These are phyloP conservation scores for Globisporangium sylvaticum DNA, from an alignment of 352 stramenopile genomes.

Conservation along the genomic window DNA sequence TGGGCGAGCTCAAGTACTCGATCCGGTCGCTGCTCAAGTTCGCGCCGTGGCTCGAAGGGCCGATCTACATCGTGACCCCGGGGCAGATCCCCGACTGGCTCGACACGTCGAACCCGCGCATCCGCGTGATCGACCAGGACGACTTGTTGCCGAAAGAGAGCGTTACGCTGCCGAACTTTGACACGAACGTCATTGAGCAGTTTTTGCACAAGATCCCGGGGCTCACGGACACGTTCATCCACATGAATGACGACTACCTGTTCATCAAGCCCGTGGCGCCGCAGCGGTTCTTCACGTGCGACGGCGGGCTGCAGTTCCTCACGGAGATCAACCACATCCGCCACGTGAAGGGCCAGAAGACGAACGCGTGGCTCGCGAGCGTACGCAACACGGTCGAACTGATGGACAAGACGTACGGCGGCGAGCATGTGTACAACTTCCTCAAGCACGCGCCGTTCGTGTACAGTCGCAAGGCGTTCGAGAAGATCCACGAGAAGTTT, in stretches of 20 bases:
- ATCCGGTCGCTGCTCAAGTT: constrained; percentile 78
- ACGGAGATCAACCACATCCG: constrained; percentile 84
- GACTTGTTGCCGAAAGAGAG: constrained; percentile 61
- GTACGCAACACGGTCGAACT: constrained; percentile 75
- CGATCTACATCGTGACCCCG: constrained; percentile 82
- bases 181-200: constrained; percentile 87
- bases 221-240: constrained; percentile 86
- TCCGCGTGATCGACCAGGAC: constrained; percentile 75
- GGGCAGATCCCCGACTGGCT: constrained; percentile 83
- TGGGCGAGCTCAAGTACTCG: constrained; percentile 86
- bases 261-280: constrained; percentile 79
- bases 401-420: constrained; percentile 68
- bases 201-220: constrained; percentile 84
- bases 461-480: constrained; percentile 67
- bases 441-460: constrained; percentile 84
- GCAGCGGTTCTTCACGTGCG: constrained; percentile 84
- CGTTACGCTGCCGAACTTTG: constrained; percentile 60
- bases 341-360: constrained; percentile 54
- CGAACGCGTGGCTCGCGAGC: constrained; percentile 70
- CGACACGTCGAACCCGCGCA: constrained; percentile 59
- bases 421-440: constrained; percentile 85
- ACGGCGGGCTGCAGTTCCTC: constrained; percentile 66
- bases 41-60: constrained; percentile 69
- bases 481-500: constrained; percentile 77
- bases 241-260: constrained; percentile 89